These are phyloP conservation scores for Drechslerella stenobrocha DNA, from an alignment of 2,329 filamentous ascomycete genomes.

Conservation along the genomic window DNA sequence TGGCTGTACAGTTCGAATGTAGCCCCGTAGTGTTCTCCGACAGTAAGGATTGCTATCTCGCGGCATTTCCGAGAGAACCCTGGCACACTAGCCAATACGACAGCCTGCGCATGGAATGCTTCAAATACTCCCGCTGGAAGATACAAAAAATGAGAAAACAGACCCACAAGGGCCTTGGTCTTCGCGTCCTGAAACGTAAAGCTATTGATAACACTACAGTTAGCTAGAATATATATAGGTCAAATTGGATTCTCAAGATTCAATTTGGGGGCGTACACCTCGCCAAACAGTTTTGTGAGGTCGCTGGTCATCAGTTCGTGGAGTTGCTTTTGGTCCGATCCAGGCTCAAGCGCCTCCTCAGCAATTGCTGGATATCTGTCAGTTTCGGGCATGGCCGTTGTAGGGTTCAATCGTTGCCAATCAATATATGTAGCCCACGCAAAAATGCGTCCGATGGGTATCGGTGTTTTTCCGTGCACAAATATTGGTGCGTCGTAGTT, in stretches of 20 bases:
- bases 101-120: conserved; percentile 1
- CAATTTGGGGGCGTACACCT: conserved; percentile 11
- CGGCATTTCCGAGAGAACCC: conserved; percentile 18
- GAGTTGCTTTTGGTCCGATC: conserved; percentile 1
- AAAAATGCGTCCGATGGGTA: no score
- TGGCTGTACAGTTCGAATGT: conserved; percentile 27
- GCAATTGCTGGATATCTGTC: conserved; percentile 17
- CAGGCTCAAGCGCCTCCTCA: conserved; percentile 6
- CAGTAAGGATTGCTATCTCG: conserved; percentile 22
- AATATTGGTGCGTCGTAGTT: no score
- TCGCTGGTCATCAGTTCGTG: conserved; percentile 6
- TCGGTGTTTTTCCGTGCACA: no score
- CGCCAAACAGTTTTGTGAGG: conserved; percentile 12
- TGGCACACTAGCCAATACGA: conserved; percentile 9
- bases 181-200: conserved; percentile 19
- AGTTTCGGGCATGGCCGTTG: no score
- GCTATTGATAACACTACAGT: conserved; percentile 2
- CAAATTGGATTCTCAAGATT: no score
- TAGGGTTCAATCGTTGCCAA: no score
- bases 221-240: no score
- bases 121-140: conserved; percentile 2
- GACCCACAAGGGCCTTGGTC: conserved; percentile 19
- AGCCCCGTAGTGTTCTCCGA: conserved; percentile 24
- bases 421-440: no score
- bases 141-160: conserved; percentile 25